A percentile compares a stretch with the other conserved stretches of the same genome.
Conservation (phyloP, 108 stramenopile species). For the Cyclotella baltica region DNA sequence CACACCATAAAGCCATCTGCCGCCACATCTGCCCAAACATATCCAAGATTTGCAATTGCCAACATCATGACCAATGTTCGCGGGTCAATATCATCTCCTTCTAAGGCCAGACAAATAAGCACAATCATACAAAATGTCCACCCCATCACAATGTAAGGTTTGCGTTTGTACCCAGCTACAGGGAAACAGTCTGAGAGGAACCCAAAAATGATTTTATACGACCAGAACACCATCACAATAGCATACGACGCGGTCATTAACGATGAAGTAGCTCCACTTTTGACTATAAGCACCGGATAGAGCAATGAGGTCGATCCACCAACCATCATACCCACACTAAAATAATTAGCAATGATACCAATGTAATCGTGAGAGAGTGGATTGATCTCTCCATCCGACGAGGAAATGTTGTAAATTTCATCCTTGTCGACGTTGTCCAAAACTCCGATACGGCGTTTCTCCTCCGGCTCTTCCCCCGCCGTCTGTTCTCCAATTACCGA, state of each 20-base stretch:
- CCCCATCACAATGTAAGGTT: constrained; percentile 60
- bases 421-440: constrained; percentile 9
- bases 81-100: constrained; percentile 43
- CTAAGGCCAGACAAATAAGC: constrained; percentile 36
- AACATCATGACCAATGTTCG: constrained; percentile 41
- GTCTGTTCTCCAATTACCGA: background rate
- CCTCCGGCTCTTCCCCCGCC: constrained; percentile 30
- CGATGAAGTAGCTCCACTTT: constrained; percentile 42
- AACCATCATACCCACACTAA: constrained; percentile 56
- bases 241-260: constrained; percentile 47
- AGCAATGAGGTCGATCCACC: constrained; percentile 50
- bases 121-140: constrained; percentile 50
- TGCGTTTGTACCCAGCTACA: constrained; percentile 58
- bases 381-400: constrained; percentile 36
- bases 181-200: constrained; percentile 60
- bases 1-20: constrained; percentile 60
- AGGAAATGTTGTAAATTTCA: constrained; percentile 46
- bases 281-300: constrained; percentile 55
- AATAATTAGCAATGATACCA: constrained; percentile 53
- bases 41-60: constrained; percentile 44
- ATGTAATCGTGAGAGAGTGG: constrained; percentile 52
- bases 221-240: constrained; percentile 56
- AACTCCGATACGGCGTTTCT: constrained; percentile 16
- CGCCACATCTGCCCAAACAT: constrained; percentile 58
- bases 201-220: constrained; percentile 62